These are phyloP conservation scores for Aspergillus candidus DNA, from an alignment of 2,329 filamentous ascomycete species.

Conservation along the genomic window DNA sequence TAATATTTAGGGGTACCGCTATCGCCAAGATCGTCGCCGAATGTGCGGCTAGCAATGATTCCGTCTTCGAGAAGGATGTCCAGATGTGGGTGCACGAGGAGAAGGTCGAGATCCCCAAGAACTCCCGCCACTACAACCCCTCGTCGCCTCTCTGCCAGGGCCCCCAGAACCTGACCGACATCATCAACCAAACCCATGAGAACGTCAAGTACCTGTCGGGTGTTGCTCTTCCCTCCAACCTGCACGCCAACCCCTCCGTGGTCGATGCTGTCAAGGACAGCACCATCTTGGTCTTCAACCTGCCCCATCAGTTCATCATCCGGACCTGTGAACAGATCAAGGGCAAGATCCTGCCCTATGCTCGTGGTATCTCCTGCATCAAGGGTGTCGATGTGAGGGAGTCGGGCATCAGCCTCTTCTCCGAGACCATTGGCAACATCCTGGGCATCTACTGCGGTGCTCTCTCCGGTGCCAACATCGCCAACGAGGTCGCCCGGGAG, in stretches of 20 bases:
- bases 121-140: constrained; percentile 66
- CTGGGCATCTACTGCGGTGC: constrained; percentile 96
- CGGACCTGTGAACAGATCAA: constrained; percentile 77
- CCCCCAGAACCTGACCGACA: constrained; percentile 76
- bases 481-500: constrained; percentile 86
- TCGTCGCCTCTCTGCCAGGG: constrained; percentile 69
- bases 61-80: constrained; percentile 80
- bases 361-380: constrained; percentile 92
- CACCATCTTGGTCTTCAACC: constrained; percentile 90
- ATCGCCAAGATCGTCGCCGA: constrained; percentile 97
- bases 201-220: constrained; percentile 97
- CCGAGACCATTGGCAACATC: constrained; percentile 84
- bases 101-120: constrained; percentile 66
- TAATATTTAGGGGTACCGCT: constrained; percentile 82
- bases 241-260: constrained; percentile 40
- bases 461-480: constrained; percentile 92
- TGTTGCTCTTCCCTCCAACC: constrained; percentile 72
- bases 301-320: constrained; percentile 85
- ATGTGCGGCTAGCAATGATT: constrained; percentile 70
- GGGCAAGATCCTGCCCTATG: constrained; percentile 85
- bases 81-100: constrained; percentile 99
- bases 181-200: constrained; percentile 92
- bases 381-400: constrained; percentile 94
- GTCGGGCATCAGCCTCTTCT: constrained; percentile 81
- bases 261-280: constrained; percentile 72